Evolutionary conservation across 176 grass and related monocot species (phyloP), one percentile per base, ranked within the genome.

Genomic region (Chrysopogon serrulatus): DNA sequence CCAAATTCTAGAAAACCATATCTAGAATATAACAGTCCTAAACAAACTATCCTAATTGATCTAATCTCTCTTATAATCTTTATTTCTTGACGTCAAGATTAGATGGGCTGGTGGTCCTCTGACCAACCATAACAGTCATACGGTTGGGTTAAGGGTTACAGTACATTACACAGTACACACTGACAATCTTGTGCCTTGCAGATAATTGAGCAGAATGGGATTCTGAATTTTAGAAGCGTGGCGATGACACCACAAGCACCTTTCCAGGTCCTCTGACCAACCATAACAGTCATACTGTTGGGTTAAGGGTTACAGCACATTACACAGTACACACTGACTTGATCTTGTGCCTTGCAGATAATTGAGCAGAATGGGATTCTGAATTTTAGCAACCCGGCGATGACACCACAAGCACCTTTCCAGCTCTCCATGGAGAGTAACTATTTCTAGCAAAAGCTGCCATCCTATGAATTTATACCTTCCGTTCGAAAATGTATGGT

Each of bases 281-380:
- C n/a, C n/a, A n/a, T n/a, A n/a, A n/a, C n/a, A n/a, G n/a, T n/a
- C n/a, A n/a, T n/a, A n/a, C n/a, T n/a, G n/a, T n/a, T n/a, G n/a
- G n/a, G n/a, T n/a, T n/a, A n/a, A n/a, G n/a, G 43, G 21, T 31
- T 43, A 43, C 9, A 66, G 16, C 45, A 57, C n/a, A 40, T 51
- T 62, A 32, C 32, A n/a, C n/a, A n/a, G n/a, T n/a, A n/a, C n/a
- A 24, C 74, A 81, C 37, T 76, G 4, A 37, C n/a, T 57, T 74
- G 34, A 69, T 85, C 33, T 84, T 67, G 62, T 71, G 15, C 24
- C n/a, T n/a, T 79, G 33, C 78, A 93, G 91, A 64, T 90, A 79
- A 70, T 78, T 16, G 84, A 87, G 85, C 87, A 90, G 81, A 84
- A 66, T 74, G 57, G 71, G 31, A 80, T 93, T 78, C 51, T 90